Evolutionary conservation across 2,329 filamentous ascomycete species (phyloP).

Genomic region (Cladosporium velox): DNA sequence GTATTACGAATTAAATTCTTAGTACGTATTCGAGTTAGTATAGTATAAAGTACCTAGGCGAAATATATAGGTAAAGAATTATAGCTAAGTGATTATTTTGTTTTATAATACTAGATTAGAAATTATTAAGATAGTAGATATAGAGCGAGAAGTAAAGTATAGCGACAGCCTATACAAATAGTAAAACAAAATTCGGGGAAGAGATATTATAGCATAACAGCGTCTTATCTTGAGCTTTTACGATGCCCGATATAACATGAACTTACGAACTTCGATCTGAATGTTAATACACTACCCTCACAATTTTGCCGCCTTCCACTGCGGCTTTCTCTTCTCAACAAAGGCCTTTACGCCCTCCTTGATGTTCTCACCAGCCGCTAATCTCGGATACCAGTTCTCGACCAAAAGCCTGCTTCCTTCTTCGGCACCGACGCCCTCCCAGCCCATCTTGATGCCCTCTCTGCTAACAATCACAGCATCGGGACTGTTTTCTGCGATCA

Average conservation of each 20-base stretch:
- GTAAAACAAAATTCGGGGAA: not conserved
- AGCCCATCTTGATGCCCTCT: conserved; percentile 70
- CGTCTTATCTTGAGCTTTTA: not conserved
- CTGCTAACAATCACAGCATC: conserved; percentile 75
- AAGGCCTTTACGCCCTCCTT: conserved; percentile 74
- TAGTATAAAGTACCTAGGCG: too few species aligned
- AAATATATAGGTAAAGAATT: not conserved
- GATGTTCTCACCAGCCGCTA: conserved; percentile 71
- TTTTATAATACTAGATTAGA: too few species aligned
- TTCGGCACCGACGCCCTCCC: conserved; percentile 68
- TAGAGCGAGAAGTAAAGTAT: not conserved
- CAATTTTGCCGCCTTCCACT: conserved; percentile 58
- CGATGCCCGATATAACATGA: not conserved
- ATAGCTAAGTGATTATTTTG: not conserved
- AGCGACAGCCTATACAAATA: not conserved
- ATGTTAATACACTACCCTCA: conserved; percentile 16
- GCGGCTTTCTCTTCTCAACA: conserved; percentile 71
- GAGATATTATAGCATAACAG: not conserved
- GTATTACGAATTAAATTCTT: too few species aligned
- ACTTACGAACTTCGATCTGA: not conserved
- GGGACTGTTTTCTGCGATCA: conserved; percentile 68
- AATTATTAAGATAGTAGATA: not conserved
- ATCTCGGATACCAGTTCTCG: conserved; percentile 59
- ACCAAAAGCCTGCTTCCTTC: conserved; percentile 61
- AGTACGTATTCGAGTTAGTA: too few species aligned